Evolutionary conservation across 2,329 filamentous ascomycete species (phyloP).

Genomic region (Hypomyces perniciosus): DNA sequence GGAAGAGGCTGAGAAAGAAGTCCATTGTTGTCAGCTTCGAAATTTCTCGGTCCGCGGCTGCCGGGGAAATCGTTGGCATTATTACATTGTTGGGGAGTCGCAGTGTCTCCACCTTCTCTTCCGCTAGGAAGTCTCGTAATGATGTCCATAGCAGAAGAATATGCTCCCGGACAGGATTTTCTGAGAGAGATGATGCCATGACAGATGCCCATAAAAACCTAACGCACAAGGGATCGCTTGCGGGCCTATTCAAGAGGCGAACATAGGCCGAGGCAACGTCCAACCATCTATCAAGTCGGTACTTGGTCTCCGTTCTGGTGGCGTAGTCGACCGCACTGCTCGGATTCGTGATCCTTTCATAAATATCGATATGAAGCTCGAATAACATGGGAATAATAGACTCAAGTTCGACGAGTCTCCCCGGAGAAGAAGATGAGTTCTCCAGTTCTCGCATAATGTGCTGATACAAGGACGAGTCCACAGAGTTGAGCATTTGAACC

Average conservation of each 20-base stretch:
- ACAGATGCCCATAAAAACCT: slow-evolving; percentile 55
- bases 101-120: slow-evolving; percentile 40
- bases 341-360: slow-evolving; percentile 52
- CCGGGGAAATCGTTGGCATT: slow-evolving; percentile 78
- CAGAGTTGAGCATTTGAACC: slow-evolving; percentile 48
- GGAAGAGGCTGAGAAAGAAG: slow-evolving; percentile 88
- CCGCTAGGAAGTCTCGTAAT: slow-evolving; percentile 44
- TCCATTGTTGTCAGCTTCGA: slow-evolving; percentile 93
- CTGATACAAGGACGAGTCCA: slow-evolving; percentile 47
- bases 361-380: slow-evolving; percentile 56
- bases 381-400: slow-evolving; percentile 52
- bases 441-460: slow-evolving; percentile 40
- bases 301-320: slow-evolving; percentile 44
- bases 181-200: slow-evolving; percentile 45
- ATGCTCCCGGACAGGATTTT: slow-evolving; percentile 50
- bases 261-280: slow-evolving; percentile 42
- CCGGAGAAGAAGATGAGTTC: slow-evolving; percentile 19
- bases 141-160: slow-evolving; percentile 54
- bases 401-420: slow-evolving; percentile 31
- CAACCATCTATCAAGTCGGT: slow-evolving; percentile 47
- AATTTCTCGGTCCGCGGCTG: slow-evolving; percentile 84
- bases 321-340: slow-evolving; percentile 47
- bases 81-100: slow-evolving; percentile 76
- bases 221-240: slow-evolving; percentile 37
- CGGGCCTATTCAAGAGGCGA: slow-evolving; percentile 28